Base-by-base conservation (phyloP, 148 eudicot species). In the Heliosperma pusillum region DNA sequence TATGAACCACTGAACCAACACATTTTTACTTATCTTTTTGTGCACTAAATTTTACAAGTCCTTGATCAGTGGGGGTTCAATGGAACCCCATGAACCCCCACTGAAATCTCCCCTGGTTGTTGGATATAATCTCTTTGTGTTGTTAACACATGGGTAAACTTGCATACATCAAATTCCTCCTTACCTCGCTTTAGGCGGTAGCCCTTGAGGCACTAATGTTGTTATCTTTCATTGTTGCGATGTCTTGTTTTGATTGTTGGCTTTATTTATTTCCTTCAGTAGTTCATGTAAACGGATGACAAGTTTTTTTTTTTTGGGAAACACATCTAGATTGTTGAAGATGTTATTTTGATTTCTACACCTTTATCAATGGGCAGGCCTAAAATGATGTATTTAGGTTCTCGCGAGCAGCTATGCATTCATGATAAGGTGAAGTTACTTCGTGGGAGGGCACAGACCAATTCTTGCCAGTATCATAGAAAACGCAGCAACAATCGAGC, bases 331-430 rank as follows among this genome's bases (percentile, higher is more conserved):
- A 75, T 3, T 52, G 0, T 50, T 65, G 44, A 10, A 3, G 17
- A 60, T 57, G 19, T 44, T 74, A 55, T 62, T 36, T 69, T 36
- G 20, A 72, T 80, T 2, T 20, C 8, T 30, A 70, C 57, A 6
- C 45, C 11, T 66, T 13, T 45, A 30, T 58, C 60, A 53, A 36
- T 63, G 52, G 82, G 85, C 90, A 95, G 99, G 88, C 99, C 97
- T 69, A 95, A 89, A 84, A 95, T 95, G 99, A 88, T 85, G 56
- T 87, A 90, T n/a, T 77, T 95, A 80, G 99, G 99, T 80, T 95
- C 99, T 75, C 93, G 99, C 24, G 99, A 95, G 83, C 99, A 95
- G 66, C 78, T 92, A 72, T 95, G 99, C 89, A 95, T 95, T 77
- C 97, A 95, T 68, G 92, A 92, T 15, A 85, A 85, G 72, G 97